Evolutionary conservation across 177 flowering plant genomes (phyloP).

Genomic region (Vitis hybrid): DNA sequence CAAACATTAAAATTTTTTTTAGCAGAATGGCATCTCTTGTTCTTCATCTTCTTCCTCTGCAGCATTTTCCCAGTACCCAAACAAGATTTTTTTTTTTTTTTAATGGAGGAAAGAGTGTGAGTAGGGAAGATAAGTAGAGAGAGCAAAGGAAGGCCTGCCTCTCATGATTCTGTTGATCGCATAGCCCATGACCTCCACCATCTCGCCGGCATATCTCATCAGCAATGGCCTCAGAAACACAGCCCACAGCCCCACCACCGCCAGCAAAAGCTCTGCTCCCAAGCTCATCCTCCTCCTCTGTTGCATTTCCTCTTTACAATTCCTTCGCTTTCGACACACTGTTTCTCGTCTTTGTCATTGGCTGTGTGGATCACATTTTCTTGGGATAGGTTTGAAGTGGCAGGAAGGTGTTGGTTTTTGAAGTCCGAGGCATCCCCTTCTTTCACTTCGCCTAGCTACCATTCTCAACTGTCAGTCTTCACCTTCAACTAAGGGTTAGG

Average conservation of each 20-base stretch:
- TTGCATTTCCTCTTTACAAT: background rate
- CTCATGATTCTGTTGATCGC: conserved; percentile 12
- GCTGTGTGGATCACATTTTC: background rate
- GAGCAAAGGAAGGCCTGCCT: conserved; percentile 21
- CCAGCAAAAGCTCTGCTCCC: conserved; percentile 20
- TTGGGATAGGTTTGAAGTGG: background rate
- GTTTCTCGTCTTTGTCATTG: background rate
- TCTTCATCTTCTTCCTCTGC: too few species aligned
- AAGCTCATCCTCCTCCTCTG: conserved; percentile 15
- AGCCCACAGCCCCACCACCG: conserved; percentile 32
- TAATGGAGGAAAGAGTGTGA: too few species aligned
- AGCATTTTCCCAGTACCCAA: too few species aligned
- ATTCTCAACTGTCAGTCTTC: conserved; percentile 2
- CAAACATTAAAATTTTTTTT: too few species aligned
- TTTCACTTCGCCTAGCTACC: background rate
- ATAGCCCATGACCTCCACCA: conserved; percentile 29
- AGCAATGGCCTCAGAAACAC: conserved; percentile 27
- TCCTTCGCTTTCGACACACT: background rate
- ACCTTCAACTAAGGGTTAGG: too few species aligned
- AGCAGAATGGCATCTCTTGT: too few species aligned
- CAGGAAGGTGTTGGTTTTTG: background rate
- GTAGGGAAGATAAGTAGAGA: conserved; percentile 21
- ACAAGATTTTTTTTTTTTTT: too few species aligned
- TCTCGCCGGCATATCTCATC: conserved; percentile 28
- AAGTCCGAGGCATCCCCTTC: background rate